Evolutionary conservation across 257 asterid genomes (phyloP), one percentile per base, ranked within the genome.

Genomic region (Echium plantagineum): DNA sequence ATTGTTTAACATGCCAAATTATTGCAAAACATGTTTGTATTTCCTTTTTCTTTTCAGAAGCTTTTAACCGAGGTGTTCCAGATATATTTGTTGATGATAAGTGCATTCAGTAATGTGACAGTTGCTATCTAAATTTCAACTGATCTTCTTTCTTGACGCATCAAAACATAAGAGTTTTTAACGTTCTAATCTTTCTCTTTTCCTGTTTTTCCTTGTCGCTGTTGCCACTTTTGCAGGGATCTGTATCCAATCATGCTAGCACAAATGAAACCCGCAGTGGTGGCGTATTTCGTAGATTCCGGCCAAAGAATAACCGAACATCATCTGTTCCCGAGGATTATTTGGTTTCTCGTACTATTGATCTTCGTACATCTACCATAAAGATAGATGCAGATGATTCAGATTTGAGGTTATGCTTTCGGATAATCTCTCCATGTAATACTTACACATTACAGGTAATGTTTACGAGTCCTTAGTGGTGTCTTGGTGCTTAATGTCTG

Each of bases 301-400:
- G 97, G 63, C n/a, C 88, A 55, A 86, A 82, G 76, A 84, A 84
- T 52, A 80, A 60, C 32, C 79, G 80, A 68, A 75, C 76, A 28
- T 59, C 89, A 70, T 82, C 90, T 55, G 19, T 63, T 46, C 74
- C 72, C 18, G 98, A 86, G 66, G 97, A 82, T 59, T 83, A 58
- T 72, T 69, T 85, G 72, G 90, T 90, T 57, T 82, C 82, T 69
- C 82, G 74, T 72, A 77, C 94, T 42, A 88, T 91, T 73, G 96
- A 88, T 81, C 81, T 91, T 77, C 94, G 75, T 54, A 84, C 97
- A 58, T 82, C 98, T 62, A 88, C 90, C 58, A 86, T 91, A 55
- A 91, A 91, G 80, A 74, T 82, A 55, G 98, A 91, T 71, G 97
- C 95, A 22, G 98, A 91, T 65, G 98, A 91, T 74, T 66, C 89